These are phyloP conservation scores for Phytophthora hybrid DNA, from an alignment of 352 stramenopile genomes.

Conservation along the genomic window DNA sequence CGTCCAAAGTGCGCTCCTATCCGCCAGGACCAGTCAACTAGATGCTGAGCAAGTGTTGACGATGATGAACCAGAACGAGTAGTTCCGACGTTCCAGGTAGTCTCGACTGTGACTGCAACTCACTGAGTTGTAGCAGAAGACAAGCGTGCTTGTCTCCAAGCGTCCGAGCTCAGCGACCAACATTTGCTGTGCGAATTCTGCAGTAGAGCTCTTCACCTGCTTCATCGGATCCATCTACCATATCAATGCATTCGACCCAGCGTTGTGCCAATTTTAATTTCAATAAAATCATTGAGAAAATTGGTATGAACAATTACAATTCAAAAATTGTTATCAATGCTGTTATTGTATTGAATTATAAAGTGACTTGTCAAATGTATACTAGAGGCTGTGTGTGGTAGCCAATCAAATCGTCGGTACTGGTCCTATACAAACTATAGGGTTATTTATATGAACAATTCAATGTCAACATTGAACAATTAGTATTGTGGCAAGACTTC, in stretches of 20 bases:
- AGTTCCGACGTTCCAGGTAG: constrained; percentile 13
- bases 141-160: constrained; percentile 8
- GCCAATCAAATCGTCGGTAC: too few species aligned
- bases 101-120: constrained; percentile 19
- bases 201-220: neutral
- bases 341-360: too few species aligned
- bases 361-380: too few species aligned
- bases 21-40: neutral
- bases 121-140: constrained; percentile 39
- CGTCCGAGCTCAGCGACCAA: constrained; percentile 28
- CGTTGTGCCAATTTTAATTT: too few species aligned
- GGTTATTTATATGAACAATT: too few species aligned
- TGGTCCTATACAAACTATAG: too few species aligned
- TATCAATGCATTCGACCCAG: constrained; percentile 41
- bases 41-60: neutral
- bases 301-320: too few species aligned
- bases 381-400: too few species aligned
- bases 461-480: too few species aligned
- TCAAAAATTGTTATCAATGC: too few species aligned
- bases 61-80: neutral
- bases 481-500: too few species aligned
- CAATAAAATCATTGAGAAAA: too few species aligned
- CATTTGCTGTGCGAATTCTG: constrained; percentile 6
- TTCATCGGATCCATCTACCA: constrained; percentile 4
- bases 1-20: neutral